Evolutionary conservation across 2,329 filamentous ascomycete species (phyloP).

Genomic region (Sphaerulina musiva): DNA sequence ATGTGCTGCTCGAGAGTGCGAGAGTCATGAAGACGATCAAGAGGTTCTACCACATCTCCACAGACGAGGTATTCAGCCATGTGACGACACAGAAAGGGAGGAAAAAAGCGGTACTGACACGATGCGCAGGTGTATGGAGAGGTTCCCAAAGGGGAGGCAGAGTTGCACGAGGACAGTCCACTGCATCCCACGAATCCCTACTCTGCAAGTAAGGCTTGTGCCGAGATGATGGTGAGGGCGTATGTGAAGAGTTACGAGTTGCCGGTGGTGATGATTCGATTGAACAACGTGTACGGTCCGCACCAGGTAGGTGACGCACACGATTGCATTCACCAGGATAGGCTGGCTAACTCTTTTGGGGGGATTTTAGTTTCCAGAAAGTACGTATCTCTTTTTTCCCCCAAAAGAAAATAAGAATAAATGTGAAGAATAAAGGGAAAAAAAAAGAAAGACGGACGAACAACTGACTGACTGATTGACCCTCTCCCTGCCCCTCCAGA

Average conservation of each 20-base stretch:
- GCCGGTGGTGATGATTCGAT: slow-evolving; percentile 70
- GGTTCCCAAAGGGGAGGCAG: slow-evolving; percentile 63
- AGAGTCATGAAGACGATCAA: slow-evolving; percentile 60
- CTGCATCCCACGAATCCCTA: slow-evolving; percentile 70
- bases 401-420: too few species aligned
- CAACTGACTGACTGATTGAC: background rate
- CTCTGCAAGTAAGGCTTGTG: slow-evolving; percentile 36
- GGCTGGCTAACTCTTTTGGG: slow-evolving; percentile 11
- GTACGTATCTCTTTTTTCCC: slow-evolving; percentile 10
- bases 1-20: slow-evolving; percentile 70
- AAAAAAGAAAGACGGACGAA: too few species aligned
- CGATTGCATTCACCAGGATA: background rate
- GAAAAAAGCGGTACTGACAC: slow-evolving; percentile 7
- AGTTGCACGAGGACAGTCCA: slow-evolving; percentile 65
- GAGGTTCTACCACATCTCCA: slow-evolving; percentile 75
- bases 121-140: slow-evolving; percentile 67
- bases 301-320: slow-evolving; percentile 58
- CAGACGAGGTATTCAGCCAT: slow-evolving; percentile 49
- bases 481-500: slow-evolving; percentile 44
- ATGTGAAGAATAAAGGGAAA: too few species aligned
- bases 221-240: slow-evolving; percentile 57
- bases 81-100: too few species aligned
- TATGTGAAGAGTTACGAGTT: slow-evolving; percentile 78
- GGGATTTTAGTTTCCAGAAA: slow-evolving; percentile 22
- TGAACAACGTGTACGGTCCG: slow-evolving; percentile 81